These are phyloP conservation scores for Fusarium sp. DNA, from an alignment of 2,329 filamentous ascomycete species.

Conservation along the genomic window DNA sequence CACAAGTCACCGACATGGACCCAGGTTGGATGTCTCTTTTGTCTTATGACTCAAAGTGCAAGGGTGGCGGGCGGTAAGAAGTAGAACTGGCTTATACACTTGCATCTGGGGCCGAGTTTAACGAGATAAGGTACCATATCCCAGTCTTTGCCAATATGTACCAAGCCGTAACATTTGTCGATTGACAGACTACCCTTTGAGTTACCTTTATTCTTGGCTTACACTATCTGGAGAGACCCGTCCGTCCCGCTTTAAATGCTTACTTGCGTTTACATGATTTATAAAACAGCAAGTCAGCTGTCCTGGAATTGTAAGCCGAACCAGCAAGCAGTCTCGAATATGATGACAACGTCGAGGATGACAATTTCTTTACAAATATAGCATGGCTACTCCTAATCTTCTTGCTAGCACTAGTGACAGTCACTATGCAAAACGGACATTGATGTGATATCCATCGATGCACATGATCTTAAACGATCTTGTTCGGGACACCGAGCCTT, in stretches of 20 bases:
- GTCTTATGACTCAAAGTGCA: slow-evolving; percentile 15
- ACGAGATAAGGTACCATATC: not conserved
- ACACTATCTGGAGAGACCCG: not conserved
- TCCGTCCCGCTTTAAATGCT: not conserved
- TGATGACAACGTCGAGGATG: not conserved
- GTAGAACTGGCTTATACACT: not conserved
- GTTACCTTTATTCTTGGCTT: not conserved
- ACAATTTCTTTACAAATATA: not conserved
- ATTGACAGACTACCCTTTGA: not conserved
- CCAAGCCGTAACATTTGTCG: not conserved
- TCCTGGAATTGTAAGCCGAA: not conserved
- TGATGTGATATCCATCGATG: not conserved
- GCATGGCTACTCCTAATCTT: not conserved
- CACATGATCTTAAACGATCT: not conserved
- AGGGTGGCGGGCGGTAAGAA: slow-evolving; percentile 8
- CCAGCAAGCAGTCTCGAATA: not conserved
- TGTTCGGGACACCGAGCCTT: not conserved
- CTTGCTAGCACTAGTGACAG: no score
- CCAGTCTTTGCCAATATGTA: not conserved
- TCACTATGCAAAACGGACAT: not conserved
- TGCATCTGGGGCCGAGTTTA: not conserved
- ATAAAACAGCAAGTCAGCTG: not conserved
- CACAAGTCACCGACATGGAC: slow-evolving; percentile 12
- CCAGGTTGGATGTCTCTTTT: not conserved
- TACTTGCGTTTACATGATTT: slow-evolving; percentile 4